These are phyloP conservation scores for Tetrahymena elliotti DNA, from an alignment of 73 alveolate species.

Conservation along the genomic window DNA sequence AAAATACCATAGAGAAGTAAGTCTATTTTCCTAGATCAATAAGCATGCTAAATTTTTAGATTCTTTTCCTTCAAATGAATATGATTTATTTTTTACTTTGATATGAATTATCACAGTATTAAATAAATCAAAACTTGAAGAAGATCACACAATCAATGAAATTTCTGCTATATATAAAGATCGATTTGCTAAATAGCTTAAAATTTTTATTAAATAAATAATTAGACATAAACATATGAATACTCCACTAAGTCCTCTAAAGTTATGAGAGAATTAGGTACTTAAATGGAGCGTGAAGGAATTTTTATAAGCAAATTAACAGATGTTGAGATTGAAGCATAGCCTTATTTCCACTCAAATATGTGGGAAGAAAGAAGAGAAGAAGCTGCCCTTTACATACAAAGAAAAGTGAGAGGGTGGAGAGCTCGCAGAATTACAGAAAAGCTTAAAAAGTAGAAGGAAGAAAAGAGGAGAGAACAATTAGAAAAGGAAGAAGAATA, in stretches of 20 bases:
- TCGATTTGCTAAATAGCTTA: too few species aligned
- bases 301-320: constrained; percentile 75
- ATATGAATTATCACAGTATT: neutral
- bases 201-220: too few species aligned
- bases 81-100: too few species aligned
- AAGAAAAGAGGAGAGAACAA: constrained; percentile 75
- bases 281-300: constrained; percentile 95
- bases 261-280: constrained; percentile 96
- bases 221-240: constrained; percentile 92
- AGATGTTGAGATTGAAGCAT: constrained; percentile 74
- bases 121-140: neutral
- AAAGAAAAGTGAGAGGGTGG: constrained; percentile 74
- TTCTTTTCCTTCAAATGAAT: neutral
- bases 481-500: constrained; percentile 84
- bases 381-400: constrained; percentile 82
- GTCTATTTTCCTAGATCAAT: neutral
- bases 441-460: constrained; percentile 68
- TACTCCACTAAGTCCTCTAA: constrained; percentile 92
- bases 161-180: too few species aligned
- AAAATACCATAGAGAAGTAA: constrained; percentile 42
- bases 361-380: constrained; percentile 91
- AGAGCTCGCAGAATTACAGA: constrained; percentile 71
- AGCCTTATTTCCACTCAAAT: constrained; percentile 83
- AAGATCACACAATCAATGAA: too few species aligned
- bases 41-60: neutral